Conservation (phyloP, 805 yeast species). For the Kluyveromyces starmeri region DNA sequence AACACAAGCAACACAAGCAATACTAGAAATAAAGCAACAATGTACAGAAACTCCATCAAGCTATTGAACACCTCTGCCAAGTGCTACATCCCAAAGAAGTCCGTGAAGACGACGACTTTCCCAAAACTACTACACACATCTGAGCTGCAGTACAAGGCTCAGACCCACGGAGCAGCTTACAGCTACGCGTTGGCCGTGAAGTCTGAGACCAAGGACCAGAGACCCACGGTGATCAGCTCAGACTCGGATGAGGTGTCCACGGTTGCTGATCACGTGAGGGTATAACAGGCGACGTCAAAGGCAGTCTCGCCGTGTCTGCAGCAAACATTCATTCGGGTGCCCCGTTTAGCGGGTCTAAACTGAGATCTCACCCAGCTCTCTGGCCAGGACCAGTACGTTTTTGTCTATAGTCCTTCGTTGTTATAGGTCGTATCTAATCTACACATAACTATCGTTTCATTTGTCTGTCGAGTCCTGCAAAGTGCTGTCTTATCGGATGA, state of each 20-base stretch:
- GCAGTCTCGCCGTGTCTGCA: too few species aligned
- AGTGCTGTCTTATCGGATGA: too few species aligned
- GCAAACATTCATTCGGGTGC: too few species aligned
- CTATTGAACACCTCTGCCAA: slow-evolving; percentile 7
- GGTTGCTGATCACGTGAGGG: slow-evolving; percentile 21
- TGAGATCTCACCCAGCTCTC: too few species aligned
- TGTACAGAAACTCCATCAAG: slow-evolving; percentile 6
- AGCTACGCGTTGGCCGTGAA: neutral
- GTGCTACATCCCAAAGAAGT: slow-evolving; percentile 9
- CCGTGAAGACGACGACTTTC: slow-evolving; percentile 10
- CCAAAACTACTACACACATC: slow-evolving; percentile 7
- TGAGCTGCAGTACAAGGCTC: neutral
- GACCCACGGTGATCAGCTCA: slow-evolving; percentile 18
- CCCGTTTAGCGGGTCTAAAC: too few species aligned
- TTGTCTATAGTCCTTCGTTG: neutral
- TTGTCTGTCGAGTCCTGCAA: too few species aligned
- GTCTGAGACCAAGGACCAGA: slow-evolving; percentile 6
- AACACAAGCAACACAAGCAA: neutral
- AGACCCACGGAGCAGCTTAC: neutral
- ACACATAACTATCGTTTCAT: too few species aligned
- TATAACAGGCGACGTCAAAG: too few species aligned
- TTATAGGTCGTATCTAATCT: too few species aligned
- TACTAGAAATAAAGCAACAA: neutral
- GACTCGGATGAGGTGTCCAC: slow-evolving; percentile 23
- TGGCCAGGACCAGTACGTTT: neutral